Evolutionary conservation across 2,329 filamentous ascomycete species (phyloP), one percentile per base, ranked within the genome.

Genomic region (Beauveria brongniartii): DNA sequence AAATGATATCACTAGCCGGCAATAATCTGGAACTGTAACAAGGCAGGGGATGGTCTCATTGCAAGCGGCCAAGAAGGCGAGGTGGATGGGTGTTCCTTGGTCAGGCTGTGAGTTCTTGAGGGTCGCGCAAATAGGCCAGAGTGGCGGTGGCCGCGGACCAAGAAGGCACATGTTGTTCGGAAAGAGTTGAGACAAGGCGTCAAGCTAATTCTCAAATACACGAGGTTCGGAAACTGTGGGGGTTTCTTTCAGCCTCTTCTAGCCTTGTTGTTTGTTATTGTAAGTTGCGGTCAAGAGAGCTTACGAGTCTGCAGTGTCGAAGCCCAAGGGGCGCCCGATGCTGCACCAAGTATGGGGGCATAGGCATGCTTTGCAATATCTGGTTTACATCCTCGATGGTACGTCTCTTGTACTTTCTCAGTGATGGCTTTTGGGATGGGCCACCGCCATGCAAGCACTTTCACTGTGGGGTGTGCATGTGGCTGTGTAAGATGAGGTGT

Each of bases 21-120:
- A 61, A 61, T 61, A 61, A 61, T 43, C 59, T 61, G 59, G 59
- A 55, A 46, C 26, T 55, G 52, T 55, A 53, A 61, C 53, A 37
- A 43, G 46, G 43, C 53, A 61, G 53, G 51, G 59, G 24, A 55
- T 61, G 59, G 59, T 26, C 59, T 53, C 59, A 61, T 50, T 28
- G 14, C 44, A 18, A 34, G 34, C 10, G 51, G 53, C 52, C 44
- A 10, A 37, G 34, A 53, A 34, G 47, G 12, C 37, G 30, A 12
- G 12, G 7, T 24, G 52, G 12, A 37, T 43, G 30, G 51, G 59
- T 44, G 53, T 44, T 16, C 12, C 9, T 24, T 51, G 12, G 22
- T 37, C 26, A 20, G 24, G 54, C 28, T 54, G 7, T 16, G 40
- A 44, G 16, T 34, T 47, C 37, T 40, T 37, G 24, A 37, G 18